These are phyloP conservation scores for Trifolium pratense DNA, from an alignment of 306 rosid genomes.

Conservation along the genomic window DNA sequence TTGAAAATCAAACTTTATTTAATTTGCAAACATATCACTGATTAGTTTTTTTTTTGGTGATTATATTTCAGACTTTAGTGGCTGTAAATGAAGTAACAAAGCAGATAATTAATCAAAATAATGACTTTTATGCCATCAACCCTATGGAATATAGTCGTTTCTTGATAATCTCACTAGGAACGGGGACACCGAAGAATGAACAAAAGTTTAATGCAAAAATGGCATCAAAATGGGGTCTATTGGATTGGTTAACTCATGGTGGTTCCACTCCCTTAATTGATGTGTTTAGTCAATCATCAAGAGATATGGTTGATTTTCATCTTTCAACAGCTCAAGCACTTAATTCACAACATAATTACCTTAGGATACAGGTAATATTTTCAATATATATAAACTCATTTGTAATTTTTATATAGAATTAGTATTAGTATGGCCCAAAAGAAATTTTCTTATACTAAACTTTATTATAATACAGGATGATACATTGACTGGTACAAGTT, in stretches of 20 bases:
- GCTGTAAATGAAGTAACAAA: constrained; percentile 46
- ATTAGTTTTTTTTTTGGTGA: constrained; percentile 30
- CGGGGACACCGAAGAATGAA: constrained; percentile 45
- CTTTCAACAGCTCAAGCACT: constrained; percentile 45
- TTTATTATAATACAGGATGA: constrained; percentile 45
- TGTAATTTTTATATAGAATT: not conserved
- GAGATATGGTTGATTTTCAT: constrained; percentile 48
- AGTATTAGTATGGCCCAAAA: too few relatives aligned
- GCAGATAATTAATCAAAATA: constrained; percentile 31
- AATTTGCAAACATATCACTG: not conserved
- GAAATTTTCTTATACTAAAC: too few relatives aligned
- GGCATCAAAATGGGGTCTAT: constrained; percentile 47
- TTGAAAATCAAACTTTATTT: not conserved
- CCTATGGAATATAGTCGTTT: constrained; percentile 43
- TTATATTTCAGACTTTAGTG: constrained; percentile 41
- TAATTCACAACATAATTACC: constrained; percentile 38
- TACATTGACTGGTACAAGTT: constrained; percentile 38
- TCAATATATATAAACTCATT: not conserved
- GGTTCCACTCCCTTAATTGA: constrained; percentile 47
- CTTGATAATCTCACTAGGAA: constrained; percentile 50
- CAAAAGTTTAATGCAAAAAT: constrained; percentile 33
- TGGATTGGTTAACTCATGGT: constrained; percentile 42
- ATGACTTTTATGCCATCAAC: constrained; percentile 43
- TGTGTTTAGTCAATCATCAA: constrained; percentile 46
- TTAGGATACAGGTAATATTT: constrained; percentile 46